phyloP scores from a whole-genome alignment of 768 basidiomycete genomes.

The Dioszegia hungarica region DNA sequence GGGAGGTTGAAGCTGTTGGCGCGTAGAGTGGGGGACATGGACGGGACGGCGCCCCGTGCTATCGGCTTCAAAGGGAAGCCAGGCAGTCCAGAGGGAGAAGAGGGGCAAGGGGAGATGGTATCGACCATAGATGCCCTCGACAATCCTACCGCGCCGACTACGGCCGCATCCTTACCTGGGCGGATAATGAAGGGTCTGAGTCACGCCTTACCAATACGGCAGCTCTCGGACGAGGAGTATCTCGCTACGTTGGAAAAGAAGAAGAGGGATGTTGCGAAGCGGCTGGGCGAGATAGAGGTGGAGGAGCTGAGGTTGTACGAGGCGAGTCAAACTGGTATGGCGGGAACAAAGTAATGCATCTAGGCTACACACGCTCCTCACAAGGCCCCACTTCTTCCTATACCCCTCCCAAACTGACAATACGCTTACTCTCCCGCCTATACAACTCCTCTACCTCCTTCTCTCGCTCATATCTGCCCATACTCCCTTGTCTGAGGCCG shows the following conservation, averaged over 20 bases:
- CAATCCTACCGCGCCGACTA: background rate
- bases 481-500: background rate
- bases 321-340: background rate
- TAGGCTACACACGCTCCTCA: too few relatives aligned
- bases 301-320: conserved; percentile 32
- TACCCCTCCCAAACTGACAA: too few relatives aligned
- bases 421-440: too few relatives aligned
- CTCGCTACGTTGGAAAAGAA: conserved; percentile 58
- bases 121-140: conserved; percentile 3
- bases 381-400: background rate
- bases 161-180: conserved; percentile 23
- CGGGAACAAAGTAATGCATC: background rate
- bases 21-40: conserved; percentile 1
- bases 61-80: background rate
- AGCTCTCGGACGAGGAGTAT: conserved; percentile 70
- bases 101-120: background rate
- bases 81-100: background rate
- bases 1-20: conserved; percentile 58
- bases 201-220: conserved; percentile 55
- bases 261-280: conserved; percentile 57
- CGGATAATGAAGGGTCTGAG: conserved; percentile 41
- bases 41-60: background rate
- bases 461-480: background rate
- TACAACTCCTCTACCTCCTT: too few relatives aligned
- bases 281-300: conserved; percentile 25